Base-by-base conservation (phyloP, 805 yeast species). In the Tetrapisispora taiwanensis region DNA sequence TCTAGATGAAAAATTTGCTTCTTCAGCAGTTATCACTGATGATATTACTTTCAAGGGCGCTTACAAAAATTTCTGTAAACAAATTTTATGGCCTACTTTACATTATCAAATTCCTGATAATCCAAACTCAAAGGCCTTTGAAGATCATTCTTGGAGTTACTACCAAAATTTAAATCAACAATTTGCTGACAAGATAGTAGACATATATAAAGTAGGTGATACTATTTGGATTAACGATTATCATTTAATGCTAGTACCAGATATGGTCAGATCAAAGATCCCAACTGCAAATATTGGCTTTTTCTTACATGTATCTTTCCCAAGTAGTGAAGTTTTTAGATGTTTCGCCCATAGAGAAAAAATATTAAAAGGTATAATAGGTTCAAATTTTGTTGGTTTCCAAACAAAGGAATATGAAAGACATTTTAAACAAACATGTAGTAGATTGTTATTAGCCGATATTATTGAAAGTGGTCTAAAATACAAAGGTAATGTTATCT, bases 31-130 rank as follows among this genome's bases (percentile, higher is more conserved):
- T 2, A 78, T 76, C 47, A 79, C 90, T 2, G 76, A 76, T 51
- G 97, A 92, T 62, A 65, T 76, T 27, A 79, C 87, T 1, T 86
- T 87, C 54, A 84, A 83, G 56, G 97, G 97, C 18, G 95, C 89
- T 58, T 92, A 92, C 63, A 79, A 78, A 46, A 84, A 86, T 42
- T 92, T 84, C 62, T 90, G 97, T 63, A 92, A 92, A 63, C 94
- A 89, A 56, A 85, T 92, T 33, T 68, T 92, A 48, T 92, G 97
- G 97, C 98, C 98, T 28, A 86, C 96, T 2, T 73, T 92, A 50
- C 85, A 79, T 44, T 92, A 92, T 60, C 96, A 90, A 62, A 85
- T 90, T 32, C 97, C 97, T 0, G 97, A 92, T 62, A 81, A 89
- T 58, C 94, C 96, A 42, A 85, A 84, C 53, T 81, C 95, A 1